Conservation (phyloP, 768 basidiomycete genomes). For the Mycena capillaripes region DNA sequence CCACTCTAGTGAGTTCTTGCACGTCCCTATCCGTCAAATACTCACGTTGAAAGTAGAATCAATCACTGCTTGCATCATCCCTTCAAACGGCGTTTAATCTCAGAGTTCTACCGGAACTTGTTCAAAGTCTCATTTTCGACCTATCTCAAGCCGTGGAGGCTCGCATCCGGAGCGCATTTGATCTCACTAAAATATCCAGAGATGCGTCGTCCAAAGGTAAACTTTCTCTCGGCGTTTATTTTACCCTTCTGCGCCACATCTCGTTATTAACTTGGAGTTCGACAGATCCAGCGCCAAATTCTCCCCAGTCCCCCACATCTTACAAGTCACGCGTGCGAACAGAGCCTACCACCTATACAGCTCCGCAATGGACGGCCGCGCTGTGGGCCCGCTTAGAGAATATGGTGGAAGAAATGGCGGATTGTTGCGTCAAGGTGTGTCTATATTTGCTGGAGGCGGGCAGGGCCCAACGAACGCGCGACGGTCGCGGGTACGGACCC, state of each 20-base stretch:
- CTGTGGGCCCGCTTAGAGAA: conserved; percentile 87
- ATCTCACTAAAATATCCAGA: conserved; percentile 87
- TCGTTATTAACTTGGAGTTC: conserved; percentile 13
- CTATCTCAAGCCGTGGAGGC: conserved; percentile 87
- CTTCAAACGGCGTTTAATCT: conserved; percentile 97
- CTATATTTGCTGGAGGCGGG: background rate
- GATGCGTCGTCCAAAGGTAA: conserved; percentile 87
- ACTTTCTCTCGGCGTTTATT: conserved; percentile 7
- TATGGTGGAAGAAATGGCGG: conserved; percentile 90
- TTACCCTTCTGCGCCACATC: conserved; percentile 37
- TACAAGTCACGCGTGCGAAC: conserved; percentile 91
- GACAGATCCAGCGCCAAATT: conserved; percentile 46
- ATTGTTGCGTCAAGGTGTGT: conserved; percentile 87
- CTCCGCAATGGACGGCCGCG: conserved; percentile 87
- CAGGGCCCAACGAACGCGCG: too few relatives aligned
- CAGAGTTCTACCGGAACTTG: conserved; percentile 84
- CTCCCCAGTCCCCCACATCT: conserved; percentile 56
- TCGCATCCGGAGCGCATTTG: conserved; percentile 87
- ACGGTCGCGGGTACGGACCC: background rate
- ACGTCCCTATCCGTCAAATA: background rate
- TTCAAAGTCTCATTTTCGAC: conserved; percentile 83
- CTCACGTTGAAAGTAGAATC: conserved; percentile 70
- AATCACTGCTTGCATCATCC: conserved; percentile 90
- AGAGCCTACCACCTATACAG: conserved; percentile 90
- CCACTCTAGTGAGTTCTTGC: conserved; percentile 71